Percentiles rank a stretch among this genome's conserved stretches.
These are phyloP conservation scores for Mortierella sp. DNA, from an alignment of 371 early-diverging fungal species.

Conservation along the genomic window DNA sequence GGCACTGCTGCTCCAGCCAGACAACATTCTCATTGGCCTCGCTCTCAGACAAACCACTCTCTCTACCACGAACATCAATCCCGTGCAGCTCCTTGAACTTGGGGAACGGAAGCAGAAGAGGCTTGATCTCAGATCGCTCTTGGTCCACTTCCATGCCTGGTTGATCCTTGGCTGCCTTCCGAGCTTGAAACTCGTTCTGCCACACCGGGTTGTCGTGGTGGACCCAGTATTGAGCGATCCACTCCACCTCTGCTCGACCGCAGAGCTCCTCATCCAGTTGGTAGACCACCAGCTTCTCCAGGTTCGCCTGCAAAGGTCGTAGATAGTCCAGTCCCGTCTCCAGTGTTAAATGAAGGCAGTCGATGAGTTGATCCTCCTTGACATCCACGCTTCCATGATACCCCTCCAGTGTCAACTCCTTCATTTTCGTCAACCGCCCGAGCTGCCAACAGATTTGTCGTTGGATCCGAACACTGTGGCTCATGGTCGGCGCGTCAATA, in stretches of 20 bases:
- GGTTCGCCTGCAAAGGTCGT: conserved; percentile 17
- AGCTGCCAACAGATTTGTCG: conserved; percentile 31
- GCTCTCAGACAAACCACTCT: background rate
- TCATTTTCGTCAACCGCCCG: conserved; percentile 22
- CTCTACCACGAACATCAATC: background rate
- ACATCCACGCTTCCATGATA: background rate
- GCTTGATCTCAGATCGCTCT: background rate
- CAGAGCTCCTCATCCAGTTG: conserved; percentile 20
- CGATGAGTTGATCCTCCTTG: background rate
- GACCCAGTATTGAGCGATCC: conserved; percentile 41
- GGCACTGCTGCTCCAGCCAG: background rate
- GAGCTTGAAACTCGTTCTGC: background rate
- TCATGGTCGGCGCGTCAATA: too few relatives aligned
- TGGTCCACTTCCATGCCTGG: background rate
- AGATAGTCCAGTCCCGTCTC: conserved; percentile 29
- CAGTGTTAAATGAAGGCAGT: conserved; percentile 27
- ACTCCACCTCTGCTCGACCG: conserved; percentile 25
- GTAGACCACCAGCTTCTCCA: conserved; percentile 26
- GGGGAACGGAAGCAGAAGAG: background rate
- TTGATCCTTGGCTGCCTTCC: background rate
- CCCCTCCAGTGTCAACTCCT: conserved; percentile 33
- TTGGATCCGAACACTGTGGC: conserved; percentile 3
- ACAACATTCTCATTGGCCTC: background rate
- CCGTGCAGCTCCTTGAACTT: background rate
- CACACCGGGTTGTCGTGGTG: conserved; percentile 17